A percentile compares a stretch with the other conserved stretches of the same genome.
phyloP scores from a whole-genome alignment of 305 asterid genomes.

The Euphrasia arctica region DNA sequence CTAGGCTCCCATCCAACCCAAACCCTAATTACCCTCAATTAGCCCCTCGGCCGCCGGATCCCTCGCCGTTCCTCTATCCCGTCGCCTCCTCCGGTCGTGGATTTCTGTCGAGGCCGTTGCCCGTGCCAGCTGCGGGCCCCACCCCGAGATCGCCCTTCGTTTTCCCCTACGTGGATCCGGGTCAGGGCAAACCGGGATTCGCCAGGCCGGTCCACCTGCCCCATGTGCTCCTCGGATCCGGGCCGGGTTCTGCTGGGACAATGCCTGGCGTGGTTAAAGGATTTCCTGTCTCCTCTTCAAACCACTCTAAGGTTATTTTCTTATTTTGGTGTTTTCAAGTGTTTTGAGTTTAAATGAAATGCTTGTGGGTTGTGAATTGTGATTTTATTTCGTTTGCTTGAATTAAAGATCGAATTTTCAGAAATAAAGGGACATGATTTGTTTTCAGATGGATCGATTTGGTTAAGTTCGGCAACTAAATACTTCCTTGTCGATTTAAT shows the following conservation, averaged over 20 bases:
- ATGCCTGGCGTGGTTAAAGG: slow-evolving; percentile 43
- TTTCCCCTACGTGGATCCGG: slow-evolving; percentile 52
- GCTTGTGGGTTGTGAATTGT: not conserved
- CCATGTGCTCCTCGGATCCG: slow-evolving; percentile 35
- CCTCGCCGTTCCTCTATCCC: slow-evolving; percentile 52
- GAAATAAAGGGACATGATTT: too few relatives aligned
- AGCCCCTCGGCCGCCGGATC: slow-evolving; percentile 45
- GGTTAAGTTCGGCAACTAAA: not conserved
- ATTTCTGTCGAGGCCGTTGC: slow-evolving; percentile 37
- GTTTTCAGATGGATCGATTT: too few relatives aligned
- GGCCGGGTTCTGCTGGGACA: slow-evolving; percentile 28
- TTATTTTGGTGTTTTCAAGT: not conserved
- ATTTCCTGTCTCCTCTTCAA: slow-evolving; percentile 38
- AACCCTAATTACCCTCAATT: slow-evolving; percentile 60
- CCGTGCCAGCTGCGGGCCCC: slow-evolving; percentile 30
- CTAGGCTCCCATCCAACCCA: slow-evolving; percentile 49
- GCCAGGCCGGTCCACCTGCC: slow-evolving; percentile 41
- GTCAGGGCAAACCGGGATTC: slow-evolving; percentile 36
- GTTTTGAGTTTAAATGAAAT: slow-evolving; percentile 14
- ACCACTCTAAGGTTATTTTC: slow-evolving; percentile 36
- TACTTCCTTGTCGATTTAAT: not conserved
- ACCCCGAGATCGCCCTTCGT: slow-evolving; percentile 45
- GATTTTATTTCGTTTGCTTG: not conserved
- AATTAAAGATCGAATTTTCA: not conserved
- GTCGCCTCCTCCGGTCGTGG: slow-evolving; percentile 63